These are phyloP conservation scores for Fusarium sp. DNA, from an alignment of 2,329 filamentous ascomycete genomes.

Conservation along the genomic window DNA sequence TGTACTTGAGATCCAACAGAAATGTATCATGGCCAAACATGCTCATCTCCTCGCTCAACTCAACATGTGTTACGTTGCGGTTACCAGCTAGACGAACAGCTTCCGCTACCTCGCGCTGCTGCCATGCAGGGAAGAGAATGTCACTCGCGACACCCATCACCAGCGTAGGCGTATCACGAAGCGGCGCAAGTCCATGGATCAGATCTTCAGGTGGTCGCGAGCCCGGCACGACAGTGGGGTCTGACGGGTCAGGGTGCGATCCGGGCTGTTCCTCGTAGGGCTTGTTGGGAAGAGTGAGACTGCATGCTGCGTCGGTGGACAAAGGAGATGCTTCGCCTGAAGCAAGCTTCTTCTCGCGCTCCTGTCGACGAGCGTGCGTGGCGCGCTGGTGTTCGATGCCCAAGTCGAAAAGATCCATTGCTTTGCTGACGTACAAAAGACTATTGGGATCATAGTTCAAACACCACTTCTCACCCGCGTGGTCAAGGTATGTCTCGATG, in stretches of 20 bases:
- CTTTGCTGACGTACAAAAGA: conserved; percentile 94
- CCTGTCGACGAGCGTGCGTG: conserved; percentile 69
- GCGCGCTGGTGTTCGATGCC: conserved; percentile 75
- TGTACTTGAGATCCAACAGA: conserved; percentile 88
- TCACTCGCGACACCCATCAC: conserved; percentile 96
- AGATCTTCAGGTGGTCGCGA: conserved; percentile 80
- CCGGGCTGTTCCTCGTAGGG: conserved; percentile 87
- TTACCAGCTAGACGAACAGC: conserved; percentile 83
- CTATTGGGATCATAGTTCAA: conserved; percentile 97
- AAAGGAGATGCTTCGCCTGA: conserved; percentile 63
- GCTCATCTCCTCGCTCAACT: conserved; percentile 93
- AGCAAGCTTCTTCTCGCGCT: conserved; percentile 68
- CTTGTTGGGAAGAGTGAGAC: conserved; percentile 80
- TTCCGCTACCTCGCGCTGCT: conserved; percentile 93
- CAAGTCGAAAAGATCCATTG: conserved; percentile 98
- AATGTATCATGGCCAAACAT: conserved; percentile 98
- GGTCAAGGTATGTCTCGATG: conserved; percentile 97
- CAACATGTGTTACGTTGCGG: conserved; percentile 82
- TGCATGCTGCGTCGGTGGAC: conserved; percentile 63
- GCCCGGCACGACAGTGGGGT: conserved; percentile 43
- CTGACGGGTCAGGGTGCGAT: conserved; percentile 51
- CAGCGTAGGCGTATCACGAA: conserved; percentile 82
- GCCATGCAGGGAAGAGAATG: conserved; percentile 97
- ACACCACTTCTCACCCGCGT: conserved; percentile 98
- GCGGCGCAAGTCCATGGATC: conserved; percentile 74